Conservation (phyloP, 352 stramenopile genomes). For the Phytophthora podocarpi region DNA sequence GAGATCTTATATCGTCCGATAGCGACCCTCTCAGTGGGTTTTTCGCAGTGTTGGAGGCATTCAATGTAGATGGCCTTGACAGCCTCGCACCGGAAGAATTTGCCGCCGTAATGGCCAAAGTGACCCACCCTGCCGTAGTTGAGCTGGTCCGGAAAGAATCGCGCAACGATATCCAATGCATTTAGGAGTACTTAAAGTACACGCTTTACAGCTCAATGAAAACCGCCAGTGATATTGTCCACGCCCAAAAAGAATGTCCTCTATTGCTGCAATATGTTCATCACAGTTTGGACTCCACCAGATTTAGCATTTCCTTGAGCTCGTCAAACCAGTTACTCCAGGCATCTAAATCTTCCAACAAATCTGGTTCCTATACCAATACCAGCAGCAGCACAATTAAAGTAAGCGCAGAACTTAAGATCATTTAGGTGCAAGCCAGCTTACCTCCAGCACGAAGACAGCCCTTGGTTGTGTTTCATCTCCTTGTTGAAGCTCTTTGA, state of each 20-base stretch:
- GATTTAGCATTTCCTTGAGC: constrained; percentile 67
- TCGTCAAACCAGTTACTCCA: constrained; percentile 86
- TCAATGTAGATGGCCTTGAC: constrained; percentile 18
- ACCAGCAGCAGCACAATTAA: constrained; percentile 3
- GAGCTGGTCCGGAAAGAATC: constrained; percentile 58
- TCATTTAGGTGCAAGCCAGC: neutral
- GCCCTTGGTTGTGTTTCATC: constrained; percentile 34
- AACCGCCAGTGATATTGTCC: too few species aligned
- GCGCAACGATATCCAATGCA: constrained; percentile 61
- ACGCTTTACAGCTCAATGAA: neutral
- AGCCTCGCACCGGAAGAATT: constrained; percentile 41
- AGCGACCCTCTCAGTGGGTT: constrained; percentile 16
- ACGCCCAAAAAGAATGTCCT: neutral
- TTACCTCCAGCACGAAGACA: constrained; percentile 75
- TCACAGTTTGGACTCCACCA: constrained; percentile 45
- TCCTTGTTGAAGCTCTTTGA: constrained; percentile 63
- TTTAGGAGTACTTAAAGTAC: constrained; percentile 30
- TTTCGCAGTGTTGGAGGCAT: constrained; percentile 21
- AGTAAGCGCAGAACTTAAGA: neutral
- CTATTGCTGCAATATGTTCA: neutral
- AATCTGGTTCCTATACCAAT: constrained; percentile 66
- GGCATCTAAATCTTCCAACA: constrained; percentile 72
- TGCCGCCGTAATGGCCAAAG: constrained; percentile 36
- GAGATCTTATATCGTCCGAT: neutral
- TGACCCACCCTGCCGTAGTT: constrained; percentile 41